A percentile compares a stretch with the other conserved stretches of the same genome.
phyloP scores from a whole-genome alignment of 495 filamentous ascomycete species.

The Podospora appendiculata region DNA sequence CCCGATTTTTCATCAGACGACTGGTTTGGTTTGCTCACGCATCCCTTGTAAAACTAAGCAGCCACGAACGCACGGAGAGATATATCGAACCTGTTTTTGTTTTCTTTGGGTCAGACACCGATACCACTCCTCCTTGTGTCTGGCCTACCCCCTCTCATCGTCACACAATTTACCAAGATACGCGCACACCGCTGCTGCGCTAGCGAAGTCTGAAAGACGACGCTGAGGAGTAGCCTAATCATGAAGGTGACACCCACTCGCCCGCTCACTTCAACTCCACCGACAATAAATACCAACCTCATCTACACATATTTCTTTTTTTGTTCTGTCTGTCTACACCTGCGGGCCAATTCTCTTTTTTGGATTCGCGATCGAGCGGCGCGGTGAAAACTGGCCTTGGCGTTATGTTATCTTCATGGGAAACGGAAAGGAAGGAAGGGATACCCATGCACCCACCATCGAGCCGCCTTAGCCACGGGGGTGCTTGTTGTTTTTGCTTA shows the following conservation, averaged over 20 bases:
- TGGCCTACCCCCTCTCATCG: not conserved
- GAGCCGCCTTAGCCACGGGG: not conserved
- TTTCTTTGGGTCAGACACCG: not conserved
- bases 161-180: not conserved
- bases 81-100: not conserved
- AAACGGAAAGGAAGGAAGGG: not conserved
- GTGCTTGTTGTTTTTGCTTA: not conserved
- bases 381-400: not conserved
- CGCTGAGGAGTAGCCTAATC: no score
- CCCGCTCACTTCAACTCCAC: not conserved
- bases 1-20: not conserved
- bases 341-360: not conserved
- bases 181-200: not conserved
- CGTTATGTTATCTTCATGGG: not conserved
- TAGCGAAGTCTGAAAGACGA: no score
- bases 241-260: no score
- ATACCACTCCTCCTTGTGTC: not conserved
- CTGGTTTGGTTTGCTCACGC: not conserved
- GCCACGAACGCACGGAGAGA: not conserved
- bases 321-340: not conserved
- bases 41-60: not conserved
- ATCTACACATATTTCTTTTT: not conserved
- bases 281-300: not conserved
- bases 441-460: not conserved
- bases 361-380: not conserved